A percentile compares a stretch with the other conserved stretches of the same genome.
These are phyloP conservation scores for Penicillium canescens DNA, from an alignment of 495 filamentous ascomycete genomes.

Conservation along the genomic window DNA sequence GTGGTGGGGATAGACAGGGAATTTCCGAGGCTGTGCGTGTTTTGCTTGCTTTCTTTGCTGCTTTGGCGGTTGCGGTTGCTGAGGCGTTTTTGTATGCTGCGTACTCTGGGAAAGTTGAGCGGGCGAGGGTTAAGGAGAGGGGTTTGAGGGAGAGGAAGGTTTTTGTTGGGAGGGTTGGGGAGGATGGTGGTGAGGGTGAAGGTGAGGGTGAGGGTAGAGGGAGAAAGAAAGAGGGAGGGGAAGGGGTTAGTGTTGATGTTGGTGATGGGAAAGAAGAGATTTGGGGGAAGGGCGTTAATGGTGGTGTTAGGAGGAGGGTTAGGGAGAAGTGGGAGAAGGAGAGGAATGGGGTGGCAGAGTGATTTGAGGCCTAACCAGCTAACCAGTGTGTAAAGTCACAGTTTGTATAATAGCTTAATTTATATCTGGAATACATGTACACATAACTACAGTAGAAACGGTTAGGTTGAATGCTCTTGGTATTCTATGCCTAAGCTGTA, in stretches of 20 bases:
- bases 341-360: constrained; percentile 9
- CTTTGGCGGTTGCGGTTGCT: constrained; percentile 70
- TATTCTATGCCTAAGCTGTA: constrained; percentile 29
- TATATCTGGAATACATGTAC: too few relatives aligned
- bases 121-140: constrained; percentile 67
- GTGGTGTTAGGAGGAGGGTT: constrained; percentile 45
- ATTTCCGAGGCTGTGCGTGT: constrained; percentile 39
- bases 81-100: constrained; percentile 87
- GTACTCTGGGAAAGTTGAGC: constrained; percentile 75
- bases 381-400: too few relatives aligned
- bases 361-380: background rate
- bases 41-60: constrained; percentile 39
- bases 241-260: constrained; percentile 2
- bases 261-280: constrained; percentile 39
- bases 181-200: constrained; percentile 4
- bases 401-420: too few relatives aligned
- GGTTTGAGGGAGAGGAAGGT: constrained; percentile 69
- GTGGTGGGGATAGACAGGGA: constrained; percentile 12
- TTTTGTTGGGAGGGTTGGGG: constrained; percentile 55
- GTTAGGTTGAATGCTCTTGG: constrained; percentile 7
- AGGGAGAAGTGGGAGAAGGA: constrained; percentile 45
- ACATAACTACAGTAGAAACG: background rate
- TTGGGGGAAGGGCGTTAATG: constrained; percentile 49
- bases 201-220: too few relatives aligned
- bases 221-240: background rate